These are phyloP conservation scores for Apiospora aurea DNA, from an alignment of 2,329 filamentous ascomycete species.

Conservation along the genomic window DNA sequence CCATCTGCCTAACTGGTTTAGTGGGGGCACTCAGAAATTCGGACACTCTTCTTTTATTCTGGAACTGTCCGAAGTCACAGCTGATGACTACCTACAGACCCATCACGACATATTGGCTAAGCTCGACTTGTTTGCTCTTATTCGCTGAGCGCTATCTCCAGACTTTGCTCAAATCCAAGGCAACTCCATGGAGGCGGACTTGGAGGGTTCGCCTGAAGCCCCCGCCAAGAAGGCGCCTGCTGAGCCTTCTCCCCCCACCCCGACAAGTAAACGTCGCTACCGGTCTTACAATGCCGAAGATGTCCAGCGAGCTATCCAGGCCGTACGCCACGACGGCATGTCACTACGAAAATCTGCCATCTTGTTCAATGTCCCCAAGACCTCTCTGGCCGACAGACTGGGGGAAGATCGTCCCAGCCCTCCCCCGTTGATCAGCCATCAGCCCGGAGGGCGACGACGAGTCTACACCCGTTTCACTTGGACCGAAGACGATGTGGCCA, in stretches of 20 bases:
- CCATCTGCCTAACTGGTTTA: not conserved
- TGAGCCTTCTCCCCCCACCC: not conserved
- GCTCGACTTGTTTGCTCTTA: not conserved
- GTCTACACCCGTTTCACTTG: constrained; percentile 28
- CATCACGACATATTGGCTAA: not conserved
- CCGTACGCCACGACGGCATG: constrained; percentile 34
- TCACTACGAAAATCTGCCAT: constrained; percentile 35
- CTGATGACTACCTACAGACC: not conserved
- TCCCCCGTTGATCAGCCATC: constrained; percentile 27
- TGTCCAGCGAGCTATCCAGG: constrained; percentile 30
- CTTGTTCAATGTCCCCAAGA: constrained; percentile 36
- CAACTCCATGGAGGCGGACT: not conserved
- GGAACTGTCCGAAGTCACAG: not conserved
- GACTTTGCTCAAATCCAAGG: not conserved
- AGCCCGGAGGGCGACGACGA: constrained; percentile 25
- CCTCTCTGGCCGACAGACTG: constrained; percentile 34
- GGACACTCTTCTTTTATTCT: constrained; percentile 1
- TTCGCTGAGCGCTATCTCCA: not conserved
- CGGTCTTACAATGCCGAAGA: constrained; percentile 35
- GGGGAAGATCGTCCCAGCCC: constrained; percentile 31
- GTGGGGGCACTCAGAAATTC: not conserved
- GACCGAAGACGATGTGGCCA: constrained; percentile 35
- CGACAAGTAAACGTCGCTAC: constrained; percentile 27
- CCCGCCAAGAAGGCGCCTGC: not conserved
- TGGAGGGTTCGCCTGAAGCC: not conserved